Conservation (phyloP, 202 grass and related monocot genomes). For the Schoenoplectus tabernaemontani region DNA sequence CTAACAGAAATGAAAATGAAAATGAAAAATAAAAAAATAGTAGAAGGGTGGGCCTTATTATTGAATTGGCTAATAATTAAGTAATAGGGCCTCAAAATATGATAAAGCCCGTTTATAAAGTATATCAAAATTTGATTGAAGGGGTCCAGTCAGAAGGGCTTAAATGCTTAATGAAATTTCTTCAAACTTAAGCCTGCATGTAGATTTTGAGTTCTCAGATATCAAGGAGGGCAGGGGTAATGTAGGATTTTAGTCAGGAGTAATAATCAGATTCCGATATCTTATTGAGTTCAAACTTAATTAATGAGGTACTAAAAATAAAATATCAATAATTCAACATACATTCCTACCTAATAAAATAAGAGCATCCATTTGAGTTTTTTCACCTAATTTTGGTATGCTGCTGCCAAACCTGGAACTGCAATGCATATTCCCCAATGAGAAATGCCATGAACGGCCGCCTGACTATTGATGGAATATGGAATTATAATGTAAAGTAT, state of each 20-base stretch:
- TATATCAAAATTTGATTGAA: background rate
- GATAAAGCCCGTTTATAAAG: background rate
- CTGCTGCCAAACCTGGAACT: background rate
- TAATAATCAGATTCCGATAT: too few relatives aligned
- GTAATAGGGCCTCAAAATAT: background rate
- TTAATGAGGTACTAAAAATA: too few relatives aligned
- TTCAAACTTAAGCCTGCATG: background rate
- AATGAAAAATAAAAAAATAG: too few relatives aligned
- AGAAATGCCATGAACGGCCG: background rate
- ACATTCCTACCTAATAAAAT: too few relatives aligned
- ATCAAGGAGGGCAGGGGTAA: too few relatives aligned
- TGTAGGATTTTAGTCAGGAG: too few relatives aligned
- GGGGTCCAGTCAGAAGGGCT: too few relatives aligned
- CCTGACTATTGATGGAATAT: background rate
- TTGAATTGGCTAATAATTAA: background rate
- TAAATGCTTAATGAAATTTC: background rate
- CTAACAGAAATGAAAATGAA: too few relatives aligned
- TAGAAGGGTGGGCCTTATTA: background rate
- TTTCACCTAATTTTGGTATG: background rate
- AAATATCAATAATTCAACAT: too few relatives aligned
- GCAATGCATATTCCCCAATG: background rate
- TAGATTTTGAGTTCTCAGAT: too few relatives aligned
- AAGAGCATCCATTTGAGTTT: too few relatives aligned
- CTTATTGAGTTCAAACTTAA: too few relatives aligned
- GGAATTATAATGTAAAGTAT: background rate